Evolutionary conservation across 768 basidiomycete species (phyloP).

Genomic region (Nidula microcarpa): DNA sequence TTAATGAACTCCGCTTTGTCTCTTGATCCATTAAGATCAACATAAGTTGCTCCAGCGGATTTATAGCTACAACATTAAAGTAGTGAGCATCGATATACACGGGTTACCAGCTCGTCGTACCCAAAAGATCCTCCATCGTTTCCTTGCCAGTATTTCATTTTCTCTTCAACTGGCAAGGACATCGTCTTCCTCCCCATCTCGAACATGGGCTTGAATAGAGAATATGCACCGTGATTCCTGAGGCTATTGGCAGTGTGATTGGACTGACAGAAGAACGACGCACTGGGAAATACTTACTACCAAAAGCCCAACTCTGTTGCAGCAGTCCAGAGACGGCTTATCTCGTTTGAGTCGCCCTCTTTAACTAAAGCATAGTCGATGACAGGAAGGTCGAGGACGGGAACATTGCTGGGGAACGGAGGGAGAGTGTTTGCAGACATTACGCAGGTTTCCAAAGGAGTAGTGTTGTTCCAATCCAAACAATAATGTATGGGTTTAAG

Average conservation of each 20-base stretch:
- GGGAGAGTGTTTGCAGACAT: constrained; percentile 10
- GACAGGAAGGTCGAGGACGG: constrained; percentile 47
- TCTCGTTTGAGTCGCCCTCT: constrained; percentile 34
- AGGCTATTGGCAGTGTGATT: constrained; percentile 24
- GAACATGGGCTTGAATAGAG: constrained; percentile 45
- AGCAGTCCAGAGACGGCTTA: constrained; percentile 46
- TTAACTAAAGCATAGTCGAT: constrained; percentile 46
- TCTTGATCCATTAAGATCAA: constrained; percentile 49
- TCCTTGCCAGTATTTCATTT: constrained; percentile 52
- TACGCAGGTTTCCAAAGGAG: background rate
- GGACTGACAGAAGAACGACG: background rate
- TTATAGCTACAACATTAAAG: constrained; percentile 39
- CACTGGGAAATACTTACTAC: constrained; percentile 38
- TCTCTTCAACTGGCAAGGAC: constrained; percentile 45
- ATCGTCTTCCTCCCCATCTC: constrained; percentile 49
- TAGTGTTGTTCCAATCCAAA: too few species aligned
- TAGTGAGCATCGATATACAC: constrained; percentile 6
- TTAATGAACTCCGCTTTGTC: constrained; percentile 62
- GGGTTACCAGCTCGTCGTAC: constrained; percentile 13
- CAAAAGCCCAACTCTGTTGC: constrained; percentile 56
- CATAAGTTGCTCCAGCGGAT: constrained; percentile 51
- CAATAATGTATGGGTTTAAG: too few species aligned
- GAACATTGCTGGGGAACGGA: constrained; percentile 46
- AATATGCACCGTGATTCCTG: constrained; percentile 47
- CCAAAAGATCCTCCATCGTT: constrained; percentile 33